Evolutionary conservation across 2,329 filamentous ascomycete species (phyloP), one percentile per base, ranked within the genome.

Genomic region (Geosmithia putterillii): DNA sequence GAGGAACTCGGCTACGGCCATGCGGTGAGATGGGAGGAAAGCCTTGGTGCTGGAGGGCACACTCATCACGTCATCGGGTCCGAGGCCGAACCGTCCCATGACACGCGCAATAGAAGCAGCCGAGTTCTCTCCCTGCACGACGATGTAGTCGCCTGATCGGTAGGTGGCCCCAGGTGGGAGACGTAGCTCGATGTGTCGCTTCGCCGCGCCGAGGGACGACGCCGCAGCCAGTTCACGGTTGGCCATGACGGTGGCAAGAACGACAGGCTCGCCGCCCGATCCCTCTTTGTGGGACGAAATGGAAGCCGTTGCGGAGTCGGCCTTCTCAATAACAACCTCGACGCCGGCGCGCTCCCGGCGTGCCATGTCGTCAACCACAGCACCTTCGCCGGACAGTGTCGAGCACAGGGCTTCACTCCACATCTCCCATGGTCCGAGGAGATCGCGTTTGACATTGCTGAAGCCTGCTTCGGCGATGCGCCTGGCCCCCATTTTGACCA

Each of bases 321-420:
- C 34, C 5, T 36, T 36, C 14, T n/a, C 34, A n/a, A 36, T 36
- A n/a, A n/a, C 17, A 15, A 36, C 19, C 7, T 39, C 12, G 38
- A 39, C 19, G 15, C 38, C 19, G 18, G 66, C 63, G 48, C 82
- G 76, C 46, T 75, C 68, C 80, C 79, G 83, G 23, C 61, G 62
- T 49, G 83, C 77, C 49, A 83, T 63, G 42, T 75, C 71, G 40
- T 69, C 70, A 49, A 81, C 78, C 56, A 81, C 74, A 49, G 81
- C 74, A 8, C 73, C 68, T 15, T 66, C 61, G 1, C 72, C 70
- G 2, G 70, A 76, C 54, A 83, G 74, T 0, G 74, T 19, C 9
- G 20, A 4, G 10, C 23, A 25, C 23, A 25, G 23, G 23, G 7
- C 10, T 10, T 25, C 7, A 10, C 23, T 25, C 23, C 10, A 25